Percentiles rank a stretch among this genome's conserved stretches.
Conservation (phyloP, 441 rosid genomes). For the Viola pubescens region DNA sequence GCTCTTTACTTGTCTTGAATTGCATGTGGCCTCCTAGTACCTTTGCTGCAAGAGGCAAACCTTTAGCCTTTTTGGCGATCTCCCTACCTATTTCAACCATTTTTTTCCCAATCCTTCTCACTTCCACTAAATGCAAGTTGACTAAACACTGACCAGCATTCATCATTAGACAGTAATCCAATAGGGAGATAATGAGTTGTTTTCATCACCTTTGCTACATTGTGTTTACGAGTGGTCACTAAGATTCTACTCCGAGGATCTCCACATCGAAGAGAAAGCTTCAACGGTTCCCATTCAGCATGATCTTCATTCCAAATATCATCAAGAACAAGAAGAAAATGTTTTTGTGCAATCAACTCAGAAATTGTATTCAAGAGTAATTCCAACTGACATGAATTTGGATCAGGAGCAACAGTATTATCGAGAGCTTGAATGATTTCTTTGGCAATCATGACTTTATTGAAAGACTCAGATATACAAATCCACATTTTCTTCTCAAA, state of each 20-base stretch:
- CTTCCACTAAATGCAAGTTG: background rate
- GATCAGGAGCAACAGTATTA: too few species aligned
- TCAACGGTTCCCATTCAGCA: background rate
- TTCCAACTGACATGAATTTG: too few species aligned
- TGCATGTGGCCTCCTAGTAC: background rate
- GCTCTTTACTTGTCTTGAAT: background rate
- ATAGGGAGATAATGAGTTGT: background rate
- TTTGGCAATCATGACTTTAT: background rate
- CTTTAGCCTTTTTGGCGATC: background rate
- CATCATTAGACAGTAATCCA: background rate
- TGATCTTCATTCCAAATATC: slow-evolving; percentile 5
- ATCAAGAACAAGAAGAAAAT: background rate
- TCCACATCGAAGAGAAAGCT: background rate
- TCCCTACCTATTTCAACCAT: background rate
- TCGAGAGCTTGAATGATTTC: slow-evolving; percentile 2
- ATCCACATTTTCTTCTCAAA: slow-evolving; percentile 3
- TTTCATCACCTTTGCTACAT: background rate
- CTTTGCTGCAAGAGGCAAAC: slow-evolving; percentile 13
- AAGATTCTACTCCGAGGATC: background rate
- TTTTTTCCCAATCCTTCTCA: background rate
- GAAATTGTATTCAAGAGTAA: too few species aligned
- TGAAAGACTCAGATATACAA: background rate
- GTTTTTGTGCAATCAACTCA: background rate
- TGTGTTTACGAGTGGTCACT: slow-evolving; percentile 1
- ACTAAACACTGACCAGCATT: slow-evolving; percentile 1